phyloP scores from a whole-genome alignment of 495 filamentous ascomycete species.

The Penicillium flavigenum region DNA sequence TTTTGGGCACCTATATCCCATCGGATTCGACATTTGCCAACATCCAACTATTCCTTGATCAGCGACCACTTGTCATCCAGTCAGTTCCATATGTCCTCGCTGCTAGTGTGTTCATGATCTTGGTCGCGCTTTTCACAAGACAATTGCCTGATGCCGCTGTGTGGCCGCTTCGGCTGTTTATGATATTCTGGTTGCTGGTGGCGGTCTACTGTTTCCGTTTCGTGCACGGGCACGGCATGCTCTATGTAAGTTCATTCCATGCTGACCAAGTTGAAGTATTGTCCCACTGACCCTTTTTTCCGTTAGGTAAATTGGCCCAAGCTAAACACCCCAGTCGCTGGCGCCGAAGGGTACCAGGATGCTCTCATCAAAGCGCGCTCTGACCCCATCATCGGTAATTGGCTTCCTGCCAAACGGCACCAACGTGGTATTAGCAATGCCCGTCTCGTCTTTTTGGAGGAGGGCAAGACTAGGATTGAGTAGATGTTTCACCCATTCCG shows the following conservation, averaged over 20 bases:
- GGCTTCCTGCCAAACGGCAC: constrained; percentile 61
- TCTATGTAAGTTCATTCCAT: constrained; percentile 72
- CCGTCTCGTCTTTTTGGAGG: constrained; percentile 77
- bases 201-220: constrained; percentile 70
- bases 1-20: constrained; percentile 81
- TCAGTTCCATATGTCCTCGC: constrained; percentile 85
- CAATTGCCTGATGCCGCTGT: constrained; percentile 64
- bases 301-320: constrained; percentile 93
- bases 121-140: constrained; percentile 74
- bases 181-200: constrained; percentile 69
- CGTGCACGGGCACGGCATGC: constrained; percentile 76
- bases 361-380: constrained; percentile 71
- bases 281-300: not conserved
- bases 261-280: not conserved
- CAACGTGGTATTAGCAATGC: constrained; percentile 77
- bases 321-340: constrained; percentile 80
- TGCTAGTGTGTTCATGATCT: constrained; percentile 80
- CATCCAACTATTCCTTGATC: constrained; percentile 74
- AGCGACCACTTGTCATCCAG: constrained; percentile 83
- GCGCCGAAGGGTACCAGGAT: constrained; percentile 85
- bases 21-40: constrained; percentile 61
- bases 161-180: constrained; percentile 76
- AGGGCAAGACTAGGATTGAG: constrained; percentile 96
- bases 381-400: constrained; percentile 71
- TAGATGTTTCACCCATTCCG: constrained; percentile 32